Evolutionary conservation across 192 early-diverging fungal genomes (phyloP).

Genomic region (Spinellus fusiger): DNA sequence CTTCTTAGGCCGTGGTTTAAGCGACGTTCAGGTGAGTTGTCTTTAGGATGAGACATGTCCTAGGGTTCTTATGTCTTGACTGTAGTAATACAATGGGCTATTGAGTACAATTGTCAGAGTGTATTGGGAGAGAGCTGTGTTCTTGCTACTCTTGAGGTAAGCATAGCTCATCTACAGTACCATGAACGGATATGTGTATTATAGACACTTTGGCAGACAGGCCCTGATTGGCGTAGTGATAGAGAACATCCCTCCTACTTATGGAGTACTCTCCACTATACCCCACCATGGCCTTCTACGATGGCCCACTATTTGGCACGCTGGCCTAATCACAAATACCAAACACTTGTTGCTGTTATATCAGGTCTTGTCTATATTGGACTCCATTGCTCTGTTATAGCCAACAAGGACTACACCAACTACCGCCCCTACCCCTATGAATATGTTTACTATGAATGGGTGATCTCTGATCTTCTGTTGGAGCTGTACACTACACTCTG

Average conservation of each 20-base stretch:
- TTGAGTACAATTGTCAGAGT: conserved; percentile 13
- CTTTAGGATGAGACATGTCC: neutral
- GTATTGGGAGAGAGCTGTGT: conserved; percentile 12
- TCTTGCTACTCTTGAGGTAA: conserved; percentile 18
- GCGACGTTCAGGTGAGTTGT: conserved; percentile 7
- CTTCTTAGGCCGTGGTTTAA: conserved; percentile 8
- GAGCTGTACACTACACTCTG: conserved; percentile 8
- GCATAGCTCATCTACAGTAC: neutral
- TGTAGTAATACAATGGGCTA: conserved; percentile 23
- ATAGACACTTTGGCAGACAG: conserved; percentile 21
- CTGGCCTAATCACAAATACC: conserved; percentile 18
- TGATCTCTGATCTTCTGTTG: conserved; percentile 15
- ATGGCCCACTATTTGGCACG: conserved; percentile 1
- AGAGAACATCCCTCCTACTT: conserved; percentile 13
- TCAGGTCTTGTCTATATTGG: conserved; percentile 2
- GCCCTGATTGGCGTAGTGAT: conserved; percentile 9
- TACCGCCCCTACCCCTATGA: conserved; percentile 5
- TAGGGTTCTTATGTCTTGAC: neutral
- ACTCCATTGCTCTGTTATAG: conserved; percentile 8
- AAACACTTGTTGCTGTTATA: conserved; percentile 12
- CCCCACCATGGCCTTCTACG: neutral
- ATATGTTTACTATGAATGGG: conserved; percentile 22
- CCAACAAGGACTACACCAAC: conserved; percentile 13
- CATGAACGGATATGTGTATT: neutral
- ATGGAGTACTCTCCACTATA: neutral